A percentile compares a stretch with the other conserved stretches of the same genome.
Conservation (phyloP, 2,329 filamentous ascomycete genomes). For the Pseudocercospora vitis region DNA sequence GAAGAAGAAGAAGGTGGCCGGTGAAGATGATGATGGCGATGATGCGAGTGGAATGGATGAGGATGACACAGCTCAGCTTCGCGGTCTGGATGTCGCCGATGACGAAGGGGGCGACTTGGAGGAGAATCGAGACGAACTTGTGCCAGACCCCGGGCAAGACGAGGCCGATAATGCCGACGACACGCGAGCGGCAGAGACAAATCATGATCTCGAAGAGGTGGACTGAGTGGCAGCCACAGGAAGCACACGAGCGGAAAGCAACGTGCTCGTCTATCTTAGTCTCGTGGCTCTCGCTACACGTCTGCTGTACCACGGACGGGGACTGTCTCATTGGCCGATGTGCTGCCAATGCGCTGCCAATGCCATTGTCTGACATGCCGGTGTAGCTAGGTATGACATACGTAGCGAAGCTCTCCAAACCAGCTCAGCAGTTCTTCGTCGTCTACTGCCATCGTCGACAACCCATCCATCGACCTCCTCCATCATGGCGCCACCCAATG, state of each 20-base stretch:
- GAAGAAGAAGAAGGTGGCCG: conserved; percentile 17
- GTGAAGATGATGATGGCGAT: conserved; percentile 18
- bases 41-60: conserved; percentile 15
- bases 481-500: neutral
- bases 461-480: neutral
- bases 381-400: neutral
- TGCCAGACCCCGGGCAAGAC: neutral
- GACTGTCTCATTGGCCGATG: too few species aligned
- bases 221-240: conserved; percentile 1
- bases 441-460: neutral
- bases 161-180: neutral
- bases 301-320: neutral
- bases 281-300: conserved; percentile 1
- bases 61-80: conserved; percentile 16
- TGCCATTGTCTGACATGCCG: neutral
- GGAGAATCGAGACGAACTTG: neutral
- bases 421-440: neutral
- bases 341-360: too few species aligned
- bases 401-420: neutral
- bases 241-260: neutral
- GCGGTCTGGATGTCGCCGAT: conserved; percentile 14
- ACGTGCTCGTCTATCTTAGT: neutral
- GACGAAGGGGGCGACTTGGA: conserved; percentile 13
- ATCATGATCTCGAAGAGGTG: neutral
- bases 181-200: neutral